Percentiles rank a stretch among this genome's conserved stretches.
phyloP scores from a whole-genome alignment of 352 stramenopile genomes.

The Phytophthora chlamydospora region DNA sequence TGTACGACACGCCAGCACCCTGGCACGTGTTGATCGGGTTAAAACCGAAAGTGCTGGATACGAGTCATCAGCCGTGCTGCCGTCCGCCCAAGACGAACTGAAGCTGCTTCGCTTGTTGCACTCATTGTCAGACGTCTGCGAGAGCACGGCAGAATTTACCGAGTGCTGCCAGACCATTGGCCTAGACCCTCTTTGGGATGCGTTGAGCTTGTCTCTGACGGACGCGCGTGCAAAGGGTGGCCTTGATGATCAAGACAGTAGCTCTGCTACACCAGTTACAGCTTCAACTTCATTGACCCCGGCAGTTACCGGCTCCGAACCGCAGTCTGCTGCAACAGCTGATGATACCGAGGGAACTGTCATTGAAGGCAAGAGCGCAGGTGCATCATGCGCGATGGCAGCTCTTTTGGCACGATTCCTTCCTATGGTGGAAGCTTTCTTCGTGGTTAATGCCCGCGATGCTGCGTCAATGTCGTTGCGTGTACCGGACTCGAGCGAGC shows the following conservation, averaged over 20 bases:
- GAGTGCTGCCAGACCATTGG: slow-evolving; percentile 76
- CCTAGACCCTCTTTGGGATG: slow-evolving; percentile 79
- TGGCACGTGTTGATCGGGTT: slow-evolving; percentile 48
- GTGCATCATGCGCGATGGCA: slow-evolving; percentile 90
- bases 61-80: slow-evolving; percentile 81
- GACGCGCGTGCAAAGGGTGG: slow-evolving; percentile 71
- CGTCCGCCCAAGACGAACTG: slow-evolving; percentile 88
- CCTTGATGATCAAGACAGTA: slow-evolving; percentile 69
- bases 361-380: slow-evolving; percentile 88
- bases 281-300: slow-evolving; percentile 27
- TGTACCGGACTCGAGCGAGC: slow-evolving; percentile 73
- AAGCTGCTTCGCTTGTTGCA: slow-evolving; percentile 97
- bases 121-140: slow-evolving; percentile 90
- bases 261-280: slow-evolving; percentile 15
- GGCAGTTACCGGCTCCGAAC: slow-evolving; percentile 39
- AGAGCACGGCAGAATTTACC: slow-evolving; percentile 69
- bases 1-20: slow-evolving; percentile 57
- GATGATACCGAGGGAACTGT: slow-evolving; percentile 84
- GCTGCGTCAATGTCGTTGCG: slow-evolving; percentile 76
- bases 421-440: slow-evolving; percentile 98
- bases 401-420: slow-evolving; percentile 97
- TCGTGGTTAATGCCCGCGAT: slow-evolving; percentile 96
- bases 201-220: slow-evolving; percentile 73
- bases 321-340: slow-evolving; percentile 25
- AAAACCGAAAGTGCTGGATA: slow-evolving; percentile 43